Evolutionary conservation across 192 early-diverging fungal species (phyloP), one percentile per base, ranked within the genome.

Genomic region (Endogone sp.): DNA sequence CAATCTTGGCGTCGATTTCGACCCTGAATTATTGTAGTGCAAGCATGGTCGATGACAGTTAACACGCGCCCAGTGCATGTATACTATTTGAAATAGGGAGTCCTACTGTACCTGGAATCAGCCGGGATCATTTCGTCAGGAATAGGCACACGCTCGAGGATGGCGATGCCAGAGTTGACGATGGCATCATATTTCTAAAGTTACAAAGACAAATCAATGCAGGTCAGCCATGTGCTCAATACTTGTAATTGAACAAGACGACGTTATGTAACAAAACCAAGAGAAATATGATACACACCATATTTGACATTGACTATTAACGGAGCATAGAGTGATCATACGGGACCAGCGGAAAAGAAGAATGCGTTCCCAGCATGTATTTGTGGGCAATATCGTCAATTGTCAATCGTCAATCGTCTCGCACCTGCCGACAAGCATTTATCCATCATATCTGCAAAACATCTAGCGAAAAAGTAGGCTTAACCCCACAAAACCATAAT

Each of bases 1-100:
- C 95, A 62, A 98, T 91, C 84, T 98, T 98, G 55, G 95, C 95
- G 65, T 98, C 93, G 73, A 98, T 98, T 79, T 98, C 95, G 24
- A 98, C 95, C 63, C 75, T 71, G 57, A 20, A 56, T 4, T 10
- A 2, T 56, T 65, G n/a, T n/a, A n/a, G 6, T 22, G 6, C 59
- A 16, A 26, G 23, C 29, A 2, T 24, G 22, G 61, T 10, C 3
- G 29, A 3, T 3, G 23, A 59, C 6, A 59, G 9, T 6, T 8
- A 59, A 8, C 4, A 26, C 23, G 23, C 4, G 27, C 3, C 27
- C 23, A 23, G 8, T 25, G 0, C 4, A 3, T 10, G 0, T 23
- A 59, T 59, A 4, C 4, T 2, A 4, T 32, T 13, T 27, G 13
- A 2, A 49, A 21, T 37, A 11, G 6, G 2, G 30, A 24, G 29